phyloP scores from a whole-genome alignment of 2,329 filamentous ascomycete species.

The Microcyclospora pomicola region DNA sequence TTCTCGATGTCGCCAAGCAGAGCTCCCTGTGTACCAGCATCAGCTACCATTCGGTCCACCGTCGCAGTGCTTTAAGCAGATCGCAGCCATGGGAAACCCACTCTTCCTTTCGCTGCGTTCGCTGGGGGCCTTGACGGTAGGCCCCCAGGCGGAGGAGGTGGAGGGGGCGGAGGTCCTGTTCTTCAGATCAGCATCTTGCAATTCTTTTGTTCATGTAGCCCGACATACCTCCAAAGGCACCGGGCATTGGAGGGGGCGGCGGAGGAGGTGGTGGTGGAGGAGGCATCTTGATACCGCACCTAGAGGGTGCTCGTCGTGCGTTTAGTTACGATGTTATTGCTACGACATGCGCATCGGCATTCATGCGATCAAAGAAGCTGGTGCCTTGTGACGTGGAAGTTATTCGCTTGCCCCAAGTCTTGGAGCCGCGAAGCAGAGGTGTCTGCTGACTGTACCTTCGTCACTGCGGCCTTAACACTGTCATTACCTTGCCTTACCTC shows the following conservation, averaged over 20 bases:
- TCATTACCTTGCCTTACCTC: too few species aligned
- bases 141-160: constrained; percentile 45
- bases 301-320: background rate
- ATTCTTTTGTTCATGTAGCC: too few species aligned
- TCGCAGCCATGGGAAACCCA: constrained; percentile 30
- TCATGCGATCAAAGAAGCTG: too few species aligned
- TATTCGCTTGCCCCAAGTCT: too few species aligned
- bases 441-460: too few species aligned
- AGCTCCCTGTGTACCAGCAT: constrained; percentile 48
- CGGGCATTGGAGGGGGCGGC: constrained; percentile 45
- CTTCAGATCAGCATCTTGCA: background rate
- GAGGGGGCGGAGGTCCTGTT: constrained; percentile 43
- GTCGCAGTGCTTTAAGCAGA: background rate
- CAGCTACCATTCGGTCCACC: background rate
- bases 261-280: constrained; percentile 59
- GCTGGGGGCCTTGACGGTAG: constrained; percentile 46
- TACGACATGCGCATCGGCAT: too few species aligned
- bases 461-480: too few species aligned
- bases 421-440: too few species aligned
- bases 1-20: constrained; percentile 79
- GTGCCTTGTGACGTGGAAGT: too few species aligned
- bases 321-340: too few species aligned
- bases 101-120: constrained; percentile 44
- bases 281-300: constrained; percentile 11
- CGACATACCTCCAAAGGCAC: constrained; percentile 35